Base-by-base conservation (phyloP, 305 asterid species). In the Nicotiana rustica region DNA sequence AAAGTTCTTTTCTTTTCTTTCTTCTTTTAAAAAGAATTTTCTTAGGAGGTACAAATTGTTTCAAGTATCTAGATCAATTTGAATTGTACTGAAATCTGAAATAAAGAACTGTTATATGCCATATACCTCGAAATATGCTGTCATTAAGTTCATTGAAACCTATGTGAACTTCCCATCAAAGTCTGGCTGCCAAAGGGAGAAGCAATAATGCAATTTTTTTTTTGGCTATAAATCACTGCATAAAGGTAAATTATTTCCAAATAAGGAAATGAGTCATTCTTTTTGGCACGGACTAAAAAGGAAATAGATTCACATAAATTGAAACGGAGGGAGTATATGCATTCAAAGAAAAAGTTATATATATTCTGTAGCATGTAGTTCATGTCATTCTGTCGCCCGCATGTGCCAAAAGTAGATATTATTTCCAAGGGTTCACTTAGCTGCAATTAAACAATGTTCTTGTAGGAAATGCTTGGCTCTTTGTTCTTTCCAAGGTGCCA, bases 71-170 rank as follows among this genome's bases (percentile, higher is more conserved):
- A 4, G 55, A 69, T 69, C 57, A 38, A 69, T 69, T 69, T 17
- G 9, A 69, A 38, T 69, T 55, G 31, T 12, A 17, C 55, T 68
- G 76, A 17, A 68, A 68, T 68, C 9, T 35, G 56, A 38, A 69
- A n/a, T 49, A 36, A 17, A 9, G n/a, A 69, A 19, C 18, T 44
- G 18, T 41, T 70, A n/a, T 19, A 44, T 19, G 60, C 5, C 18
- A 41, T 70, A 70, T 18, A 44, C 59, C n/a, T 69, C n/a, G 41
- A 69, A 69, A 69, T 69, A 69, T 18, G n/a, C 13, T 5, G 9
- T 69, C 49, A 17, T 33, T 44, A 68, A 68, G 76, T 68, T 68
- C 76, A 36, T 36, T 68, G 38, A 55, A 68, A 36, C 55, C 52
- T 68, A 7, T 68, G n/a, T 8, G 76, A 67, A 15, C 29, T 35